These are phyloP conservation scores for Polyporus tsugae DNA, from an alignment of 1,284 basidiomycete genomes.

Conservation along the genomic window DNA sequence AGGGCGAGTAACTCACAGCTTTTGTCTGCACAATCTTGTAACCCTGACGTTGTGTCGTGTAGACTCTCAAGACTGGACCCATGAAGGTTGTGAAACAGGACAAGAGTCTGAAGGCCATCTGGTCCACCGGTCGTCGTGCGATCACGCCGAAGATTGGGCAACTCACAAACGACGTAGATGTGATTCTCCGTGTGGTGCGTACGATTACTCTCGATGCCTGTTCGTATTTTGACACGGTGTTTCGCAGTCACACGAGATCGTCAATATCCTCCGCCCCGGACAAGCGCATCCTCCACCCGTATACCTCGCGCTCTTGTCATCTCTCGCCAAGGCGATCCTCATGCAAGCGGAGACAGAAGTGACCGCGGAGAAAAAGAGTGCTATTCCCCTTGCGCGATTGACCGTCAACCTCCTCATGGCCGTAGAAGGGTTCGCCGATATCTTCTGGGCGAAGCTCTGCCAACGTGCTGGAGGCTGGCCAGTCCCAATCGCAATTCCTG, in stretches of 20 bases:
- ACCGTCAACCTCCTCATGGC: constrained; percentile 72
- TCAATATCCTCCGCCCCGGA: constrained; percentile 55
- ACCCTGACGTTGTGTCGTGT: not conserved
- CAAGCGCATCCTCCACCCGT: constrained; percentile 52
- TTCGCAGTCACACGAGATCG: constrained; percentile 70
- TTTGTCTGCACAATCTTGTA: constrained; percentile 13
- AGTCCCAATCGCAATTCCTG: constrained; percentile 63
- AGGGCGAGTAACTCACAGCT: constrained; percentile 50
- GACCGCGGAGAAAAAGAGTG: constrained; percentile 86
- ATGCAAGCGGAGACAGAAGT: constrained; percentile 96
- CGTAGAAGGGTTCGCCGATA: constrained; percentile 69
- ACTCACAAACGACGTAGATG: constrained; percentile 79
- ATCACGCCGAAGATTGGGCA: constrained; percentile 95
- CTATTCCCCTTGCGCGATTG: constrained; percentile 84
- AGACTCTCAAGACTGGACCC: constrained; percentile 80
- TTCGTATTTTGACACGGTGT: constrained; percentile 7
- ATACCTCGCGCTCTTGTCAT: constrained; percentile 86
- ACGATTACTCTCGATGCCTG: constrained; percentile 13
- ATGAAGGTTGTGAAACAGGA: constrained; percentile 79
- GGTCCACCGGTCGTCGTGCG: constrained; percentile 77
- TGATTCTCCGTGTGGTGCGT: constrained; percentile 80
- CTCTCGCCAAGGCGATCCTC: constrained; percentile 88
- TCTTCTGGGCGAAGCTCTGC: constrained; percentile 88
- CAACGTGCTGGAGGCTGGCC: constrained; percentile 83
- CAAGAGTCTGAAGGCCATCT: constrained; percentile 60